phyloP scores from a whole-genome alignment of 2,329 filamentous ascomycete species.

The Alternaria sp. region DNA sequence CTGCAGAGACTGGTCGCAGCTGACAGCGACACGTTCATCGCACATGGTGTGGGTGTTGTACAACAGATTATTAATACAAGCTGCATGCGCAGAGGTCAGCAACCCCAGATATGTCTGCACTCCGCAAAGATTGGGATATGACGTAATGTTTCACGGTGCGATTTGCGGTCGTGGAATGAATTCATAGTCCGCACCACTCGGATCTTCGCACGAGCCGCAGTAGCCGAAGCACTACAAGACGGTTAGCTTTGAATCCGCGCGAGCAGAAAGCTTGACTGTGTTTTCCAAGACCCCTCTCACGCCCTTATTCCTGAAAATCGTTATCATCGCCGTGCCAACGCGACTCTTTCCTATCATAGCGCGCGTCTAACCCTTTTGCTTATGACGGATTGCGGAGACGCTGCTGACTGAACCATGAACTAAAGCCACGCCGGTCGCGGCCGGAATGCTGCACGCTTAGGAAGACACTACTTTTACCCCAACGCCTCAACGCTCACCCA shows the following conservation, averaged over 20 bases:
- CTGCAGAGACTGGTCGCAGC: background rate
- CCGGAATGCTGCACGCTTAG: constrained; percentile 28
- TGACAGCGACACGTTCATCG: background rate
- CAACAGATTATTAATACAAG: background rate
- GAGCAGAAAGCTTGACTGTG: background rate
- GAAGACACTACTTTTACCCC: constrained; percentile 22
- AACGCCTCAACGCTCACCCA: background rate
- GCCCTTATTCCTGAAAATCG: constrained; percentile 3
- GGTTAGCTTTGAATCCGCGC: background rate
- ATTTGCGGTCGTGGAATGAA: background rate
- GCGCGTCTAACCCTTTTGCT: constrained; percentile 9
- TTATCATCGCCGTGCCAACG: constrained; percentile 8
- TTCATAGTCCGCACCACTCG: background rate
- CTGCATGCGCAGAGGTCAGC: background rate
- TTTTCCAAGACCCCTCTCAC: background rate
- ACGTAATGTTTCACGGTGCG: constrained; percentile 3
- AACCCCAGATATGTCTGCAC: background rate
- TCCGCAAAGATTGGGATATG: background rate
- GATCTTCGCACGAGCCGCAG: constrained; percentile 4
- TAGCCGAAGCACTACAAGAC: constrained; percentile 1
- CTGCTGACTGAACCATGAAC: constrained; percentile 30
- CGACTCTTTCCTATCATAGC: constrained; percentile 12
- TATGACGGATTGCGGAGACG: constrained; percentile 4
- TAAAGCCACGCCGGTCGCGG: constrained; percentile 24
- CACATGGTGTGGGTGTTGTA: background rate